phyloP scores from a whole-genome alignment of 2,329 filamentous ascomycete genomes.

The Cladobotryum protrusum region DNA sequence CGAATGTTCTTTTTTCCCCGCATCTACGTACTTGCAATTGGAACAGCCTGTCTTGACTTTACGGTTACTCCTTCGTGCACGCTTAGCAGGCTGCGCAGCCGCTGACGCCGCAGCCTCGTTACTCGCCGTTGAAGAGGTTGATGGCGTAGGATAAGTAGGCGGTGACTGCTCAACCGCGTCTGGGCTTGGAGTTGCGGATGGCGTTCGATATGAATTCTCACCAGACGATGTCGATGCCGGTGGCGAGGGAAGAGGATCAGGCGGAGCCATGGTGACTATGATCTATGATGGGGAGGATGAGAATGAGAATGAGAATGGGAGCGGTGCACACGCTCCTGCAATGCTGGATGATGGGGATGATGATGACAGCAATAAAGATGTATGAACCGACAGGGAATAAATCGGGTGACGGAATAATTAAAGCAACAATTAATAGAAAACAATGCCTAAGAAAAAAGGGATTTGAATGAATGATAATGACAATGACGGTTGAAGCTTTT shows the following conservation, averaged over 20 bases:
- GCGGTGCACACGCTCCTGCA: background rate
- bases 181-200: constrained; percentile 6
- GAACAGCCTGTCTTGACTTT: constrained; percentile 62
- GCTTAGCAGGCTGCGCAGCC: constrained; percentile 25
- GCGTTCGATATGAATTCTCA: constrained; percentile 7
- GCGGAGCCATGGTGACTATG: constrained; percentile 1
- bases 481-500: background rate
- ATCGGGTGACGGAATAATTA: background rate
- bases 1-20: background rate
- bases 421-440: background rate
- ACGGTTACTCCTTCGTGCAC: constrained; percentile 47
- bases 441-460: background rate
- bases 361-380: background rate
- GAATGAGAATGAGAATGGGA: background rate
- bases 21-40: constrained; percentile 58
- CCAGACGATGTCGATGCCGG: background rate
- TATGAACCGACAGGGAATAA: background rate
- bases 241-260: background rate
- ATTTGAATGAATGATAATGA: background rate
- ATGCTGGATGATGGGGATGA: background rate
- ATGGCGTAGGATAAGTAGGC: background rate
- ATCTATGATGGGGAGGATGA: background rate
- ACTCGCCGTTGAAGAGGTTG: background rate
- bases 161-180: background rate
- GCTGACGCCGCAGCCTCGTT: background rate